phyloP scores from a whole-genome alignment of 345 rosid species.

The Conringia planisiliqua region DNA sequence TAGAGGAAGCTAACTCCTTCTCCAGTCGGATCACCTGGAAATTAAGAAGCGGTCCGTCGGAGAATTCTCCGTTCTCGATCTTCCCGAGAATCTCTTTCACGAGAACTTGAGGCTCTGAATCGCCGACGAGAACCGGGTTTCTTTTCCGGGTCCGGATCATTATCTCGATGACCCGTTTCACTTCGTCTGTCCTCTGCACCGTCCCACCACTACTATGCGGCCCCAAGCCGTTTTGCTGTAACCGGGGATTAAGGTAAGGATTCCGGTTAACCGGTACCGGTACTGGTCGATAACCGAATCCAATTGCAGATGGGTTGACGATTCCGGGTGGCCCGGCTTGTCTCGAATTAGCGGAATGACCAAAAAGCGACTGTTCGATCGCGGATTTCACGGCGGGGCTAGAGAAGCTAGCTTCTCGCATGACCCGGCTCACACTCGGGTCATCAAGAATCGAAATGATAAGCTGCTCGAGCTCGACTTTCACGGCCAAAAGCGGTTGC shows the following conservation, averaged over 20 bases:
- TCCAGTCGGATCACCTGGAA: conserved; percentile 60
- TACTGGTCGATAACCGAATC: conserved; percentile 61
- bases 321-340: conserved; percentile 35
- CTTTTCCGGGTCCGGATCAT: conserved; percentile 57
- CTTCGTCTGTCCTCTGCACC: conserved; percentile 59
- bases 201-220: conserved; percentile 38
- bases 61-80: conserved; percentile 61
- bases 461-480: conserved; percentile 96
- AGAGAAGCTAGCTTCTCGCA: conserved; percentile 98
- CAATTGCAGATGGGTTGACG: conserved; percentile 40
- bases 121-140: conserved; percentile 93
- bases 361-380: conserved; percentile 68
- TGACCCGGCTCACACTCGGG: conserved; percentile 94
- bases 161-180: conserved; percentile 61
- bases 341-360: conserved; percentile 25
- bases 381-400: conserved; percentile 93
- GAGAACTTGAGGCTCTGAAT: conserved; percentile 64
- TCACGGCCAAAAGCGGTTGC: conserved; percentile 89
- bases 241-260: conserved; percentile 72
- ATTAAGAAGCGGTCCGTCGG: conserved; percentile 54
- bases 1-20: conserved; percentile 40
- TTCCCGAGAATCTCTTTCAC: conserved; percentile 62
- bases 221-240: conserved; percentile 48
- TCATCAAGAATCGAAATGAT: conserved; percentile 96
- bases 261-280: conserved; percentile 44